Percentiles rank a stretch among this genome's conserved stretches.
Conservation (phyloP, 345 rosid genomes). For the Alliaria petiolata region DNA sequence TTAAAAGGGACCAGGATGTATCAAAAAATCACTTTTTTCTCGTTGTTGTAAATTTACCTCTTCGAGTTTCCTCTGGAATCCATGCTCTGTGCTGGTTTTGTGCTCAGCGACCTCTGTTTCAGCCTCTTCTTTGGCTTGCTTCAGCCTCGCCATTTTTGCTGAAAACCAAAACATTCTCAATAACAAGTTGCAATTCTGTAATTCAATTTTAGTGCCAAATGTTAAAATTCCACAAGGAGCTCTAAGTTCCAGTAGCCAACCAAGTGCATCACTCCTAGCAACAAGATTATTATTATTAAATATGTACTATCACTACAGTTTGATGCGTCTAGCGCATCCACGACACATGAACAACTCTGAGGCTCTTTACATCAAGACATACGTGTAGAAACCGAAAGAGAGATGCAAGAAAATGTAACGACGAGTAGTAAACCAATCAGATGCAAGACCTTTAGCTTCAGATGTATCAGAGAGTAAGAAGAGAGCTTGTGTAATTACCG, state of each 20-base stretch:
- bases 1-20: not conserved
- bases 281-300: too few relatives aligned
- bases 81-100: conserved; percentile 62
- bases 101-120: conserved; percentile 64
- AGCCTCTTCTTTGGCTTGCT: conserved; percentile 88
- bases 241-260: too few relatives aligned
- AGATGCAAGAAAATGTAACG: not conserved
- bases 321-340: not conserved
- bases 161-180: conserved; percentile 6
- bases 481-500: conserved; percentile 31
- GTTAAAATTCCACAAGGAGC: not conserved
- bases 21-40: not conserved
- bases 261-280: too few relatives aligned
- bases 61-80: conserved; percentile 64
- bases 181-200: not conserved
- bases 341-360: not conserved
- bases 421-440: not conserved
- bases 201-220: not conserved
- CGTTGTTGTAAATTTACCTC: conserved; percentile 37
- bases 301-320: not conserved
- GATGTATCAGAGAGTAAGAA: not conserved
- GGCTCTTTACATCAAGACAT: not conserved
- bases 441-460: not conserved
- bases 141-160: conserved; percentile 80
- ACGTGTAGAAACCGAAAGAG: not conserved